Percentiles rank a stretch among this genome's conserved stretches.
These are phyloP conservation scores for Lyophyllum atratum DNA, from an alignment of 768 basidiomycete species.

Conservation along the genomic window DNA sequence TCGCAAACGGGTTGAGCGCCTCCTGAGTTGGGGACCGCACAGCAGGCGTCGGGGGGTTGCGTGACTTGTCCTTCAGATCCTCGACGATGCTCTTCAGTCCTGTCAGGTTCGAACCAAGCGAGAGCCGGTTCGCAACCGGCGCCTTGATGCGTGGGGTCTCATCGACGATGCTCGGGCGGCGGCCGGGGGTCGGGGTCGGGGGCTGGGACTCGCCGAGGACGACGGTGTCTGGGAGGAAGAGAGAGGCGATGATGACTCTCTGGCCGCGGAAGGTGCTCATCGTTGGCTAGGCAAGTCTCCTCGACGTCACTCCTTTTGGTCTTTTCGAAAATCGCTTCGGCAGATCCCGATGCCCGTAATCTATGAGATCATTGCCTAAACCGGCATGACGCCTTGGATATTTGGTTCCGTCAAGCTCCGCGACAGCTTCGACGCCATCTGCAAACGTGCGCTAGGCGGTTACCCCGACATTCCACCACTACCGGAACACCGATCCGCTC, in stretches of 20 bases:
- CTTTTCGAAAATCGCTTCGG: conserved; percentile 5
- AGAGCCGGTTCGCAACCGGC: conserved; percentile 25
- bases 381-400: conserved; percentile 1
- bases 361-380: conserved; percentile 18
- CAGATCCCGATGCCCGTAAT: conserved; percentile 13
- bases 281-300: not conserved
- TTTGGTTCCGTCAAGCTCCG: conserved; percentile 2
- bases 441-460: conserved; percentile 13
- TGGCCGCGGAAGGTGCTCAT: conserved; percentile 78
- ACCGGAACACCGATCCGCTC: not conserved
- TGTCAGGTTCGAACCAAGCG: conserved; percentile 25
- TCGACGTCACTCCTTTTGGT: conserved; percentile 2
- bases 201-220: conserved; percentile 60
- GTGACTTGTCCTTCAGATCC: conserved; percentile 65
- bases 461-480: not conserved
- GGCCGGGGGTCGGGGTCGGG: conserved; percentile 44
- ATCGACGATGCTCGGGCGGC: conserved; percentile 15
- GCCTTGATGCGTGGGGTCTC: conserved; percentile 14
- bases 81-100: conserved; percentile 72
- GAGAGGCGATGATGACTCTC: conserved; percentile 78
- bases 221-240: conserved; percentile 79
- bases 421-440: not conserved
- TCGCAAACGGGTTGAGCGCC: conserved; percentile 58
- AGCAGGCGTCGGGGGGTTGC: conserved; percentile 40
- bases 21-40: conserved; percentile 45